These are phyloP conservation scores for Diaporthe aspalathi DNA, from an alignment of 2,329 filamentous ascomycete species.

Conservation along the genomic window DNA sequence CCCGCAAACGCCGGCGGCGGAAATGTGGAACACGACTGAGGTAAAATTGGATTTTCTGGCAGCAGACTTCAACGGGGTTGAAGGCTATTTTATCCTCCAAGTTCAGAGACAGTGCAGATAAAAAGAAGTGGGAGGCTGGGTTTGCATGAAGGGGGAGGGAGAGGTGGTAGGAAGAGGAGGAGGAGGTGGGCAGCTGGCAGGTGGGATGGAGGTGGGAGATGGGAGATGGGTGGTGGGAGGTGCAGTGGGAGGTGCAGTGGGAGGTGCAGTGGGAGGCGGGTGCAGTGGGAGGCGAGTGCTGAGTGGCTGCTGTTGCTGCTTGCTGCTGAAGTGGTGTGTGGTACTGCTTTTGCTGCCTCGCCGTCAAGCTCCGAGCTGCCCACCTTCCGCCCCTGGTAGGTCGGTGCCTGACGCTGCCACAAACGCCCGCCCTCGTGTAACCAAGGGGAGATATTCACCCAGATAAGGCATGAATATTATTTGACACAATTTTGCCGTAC, in stretches of 20 bases:
- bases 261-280: no score
- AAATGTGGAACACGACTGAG: background rate
- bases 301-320: background rate
- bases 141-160: background rate
- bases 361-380: background rate
- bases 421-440: constrained; percentile 3
- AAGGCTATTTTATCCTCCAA: background rate
- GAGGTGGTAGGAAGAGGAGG: no score
- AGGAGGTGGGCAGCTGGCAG: no score
- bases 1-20: background rate
- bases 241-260: no score
- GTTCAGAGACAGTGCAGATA: background rate
- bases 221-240: no score
- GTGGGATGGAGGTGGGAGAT: background rate
- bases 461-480: no score
- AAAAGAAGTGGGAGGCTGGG: constrained; percentile 25
- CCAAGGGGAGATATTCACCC: background rate
- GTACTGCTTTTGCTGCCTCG: background rate
- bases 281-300: no score
- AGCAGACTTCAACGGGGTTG: background rate
- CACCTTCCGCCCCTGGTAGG: background rate
- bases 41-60: background rate
- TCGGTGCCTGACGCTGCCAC: constrained; percentile 13
- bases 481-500: background rate
- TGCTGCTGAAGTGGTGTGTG: background rate